Evolutionary conservation across 169 alveolate species (phyloP).

Genomic region (Toxoplasma gondii): DNA sequence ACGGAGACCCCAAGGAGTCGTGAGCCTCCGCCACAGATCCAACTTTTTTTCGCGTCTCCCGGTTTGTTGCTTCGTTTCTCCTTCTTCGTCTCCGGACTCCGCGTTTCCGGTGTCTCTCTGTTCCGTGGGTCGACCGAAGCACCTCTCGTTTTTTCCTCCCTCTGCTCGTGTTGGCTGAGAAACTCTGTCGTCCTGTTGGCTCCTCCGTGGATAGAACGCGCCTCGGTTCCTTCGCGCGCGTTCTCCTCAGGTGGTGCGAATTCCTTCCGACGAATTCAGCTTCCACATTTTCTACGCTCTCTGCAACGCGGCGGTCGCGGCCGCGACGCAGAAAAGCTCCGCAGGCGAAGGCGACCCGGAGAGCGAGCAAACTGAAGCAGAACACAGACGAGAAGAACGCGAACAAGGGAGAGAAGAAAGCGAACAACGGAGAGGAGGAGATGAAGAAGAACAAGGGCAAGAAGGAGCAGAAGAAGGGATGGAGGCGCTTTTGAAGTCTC

Average conservation of each 20-base stretch:
- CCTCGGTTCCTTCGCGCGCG: too few species aligned
- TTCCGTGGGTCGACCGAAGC: neutral
- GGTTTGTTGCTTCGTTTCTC: too few species aligned
- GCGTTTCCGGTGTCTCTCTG: neutral
- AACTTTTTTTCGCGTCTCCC: too few species aligned
- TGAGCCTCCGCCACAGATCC: too few species aligned
- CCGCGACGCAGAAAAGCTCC: neutral
- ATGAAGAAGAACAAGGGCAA: neutral
- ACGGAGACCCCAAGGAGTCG: too few species aligned
- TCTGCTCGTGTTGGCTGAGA: neutral
- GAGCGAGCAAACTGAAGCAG: neutral
- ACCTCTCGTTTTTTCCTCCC: neutral
- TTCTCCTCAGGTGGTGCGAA: conserved; percentile 37
- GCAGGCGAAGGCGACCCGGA: neutral
- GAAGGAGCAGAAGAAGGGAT: neutral
- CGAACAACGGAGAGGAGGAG: neutral
- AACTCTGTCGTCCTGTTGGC: too few species aligned
- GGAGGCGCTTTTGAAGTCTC: neutral
- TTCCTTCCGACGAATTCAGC: conserved; percentile 88
- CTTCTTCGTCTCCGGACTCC: too few species aligned
- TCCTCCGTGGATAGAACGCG: too few species aligned
- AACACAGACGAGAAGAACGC: neutral
- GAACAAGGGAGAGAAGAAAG: neutral
- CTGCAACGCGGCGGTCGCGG: conserved; percentile 69
- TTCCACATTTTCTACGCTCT: conserved; percentile 94